Base-by-base conservation (phyloP, 164 flowering plant genomes). In the Nymphaea colorata region DNA sequence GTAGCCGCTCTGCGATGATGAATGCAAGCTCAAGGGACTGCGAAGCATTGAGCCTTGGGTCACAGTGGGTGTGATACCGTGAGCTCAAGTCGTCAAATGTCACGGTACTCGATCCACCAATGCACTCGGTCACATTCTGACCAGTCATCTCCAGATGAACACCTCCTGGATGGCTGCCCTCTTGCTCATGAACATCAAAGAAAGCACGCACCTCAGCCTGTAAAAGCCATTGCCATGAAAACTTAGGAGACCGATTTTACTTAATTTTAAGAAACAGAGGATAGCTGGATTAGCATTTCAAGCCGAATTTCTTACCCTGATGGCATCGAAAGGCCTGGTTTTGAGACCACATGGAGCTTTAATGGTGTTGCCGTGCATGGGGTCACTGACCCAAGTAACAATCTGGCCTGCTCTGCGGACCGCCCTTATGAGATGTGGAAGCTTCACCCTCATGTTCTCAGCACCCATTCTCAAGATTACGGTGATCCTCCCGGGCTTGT, bases 361-460 rank as follows among this genome's bases (percentile, higher is more conserved):
- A 67, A 87, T 92, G 78, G 98, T 88, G 82, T 92, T 90, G 42
- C 98, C 96, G 69, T 92, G 98, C 98, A 92, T 90, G 14, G 98
- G 96, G 73, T 93, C 98, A 68, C 90, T 85, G 79, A 93, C 98
- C 98, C 98, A 93, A 18, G 96, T 93, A 65, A 93, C 96, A 61
- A 88, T 86, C 70, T 84, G 95, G 11, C 98, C 96, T 16, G 88
- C 81, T 16, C 87, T 55, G 61, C 96, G 95, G 15, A 93, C 93
- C 4, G 95, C 96, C 77, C 93, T 83, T 25, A 93, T 88, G 62
- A 90, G 84, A 79, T 88, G 84, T 16, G 98, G 96, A 73, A 93
- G 90, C 81, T 93, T 93, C 79, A 93, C 98, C 73, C 96, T 83
- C 98, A 90, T 92, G 85, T 92, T 90, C 76, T 92, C 98, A 43